Base-by-base conservation (phyloP, 305 asterid genomes). In the Rubia tinctorum region DNA sequence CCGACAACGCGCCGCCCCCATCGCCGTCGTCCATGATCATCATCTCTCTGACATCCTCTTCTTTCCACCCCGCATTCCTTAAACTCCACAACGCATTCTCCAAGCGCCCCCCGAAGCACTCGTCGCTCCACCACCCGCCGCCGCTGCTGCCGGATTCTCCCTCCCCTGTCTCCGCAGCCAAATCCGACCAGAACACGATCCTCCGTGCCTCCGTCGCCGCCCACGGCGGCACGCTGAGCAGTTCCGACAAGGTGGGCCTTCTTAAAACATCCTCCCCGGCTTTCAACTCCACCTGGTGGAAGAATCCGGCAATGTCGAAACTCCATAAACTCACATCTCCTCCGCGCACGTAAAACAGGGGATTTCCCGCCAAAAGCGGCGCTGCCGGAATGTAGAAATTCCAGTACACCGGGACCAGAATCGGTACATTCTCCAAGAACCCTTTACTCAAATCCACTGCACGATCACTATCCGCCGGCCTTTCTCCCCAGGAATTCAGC, bases 41-140 rank as follows among this genome's bases (percentile, higher is more conserved):
- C 99, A 95, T 95, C 80, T 95, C 99, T 80, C 86, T 81, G 6
- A 95, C 92, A 3, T 95, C 99, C 79, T 95, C 92, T 79, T 92
- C 98, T 23, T 82, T 87, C 99, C 99, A 95, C 71, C 99, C 98
- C 22, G 95, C 99, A 18, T 81, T 79, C 72, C 86, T 87, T 78
- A 95, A 77, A 82, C 85, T 82, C 90, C 85, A 56, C 43, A 80
- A 74, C 73, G 82, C 84, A 73, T 80, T 88, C 79, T 90, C 98
- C 77, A 95, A 76, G 47, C 87, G 86, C 14, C 82, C 89, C 0
- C 87, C 84, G 75, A 92, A 69, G 3, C 82, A 69, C 0, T 84
- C 86, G 77, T 84, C 96, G 56, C 85, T 78, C 93, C 96, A 87
- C 97, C 95, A 90, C 76, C 88, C 75, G 0, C 77, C 77, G 39